Base-by-base conservation (phyloP, 345 rosid species). In the Salix arbutifolia region DNA sequence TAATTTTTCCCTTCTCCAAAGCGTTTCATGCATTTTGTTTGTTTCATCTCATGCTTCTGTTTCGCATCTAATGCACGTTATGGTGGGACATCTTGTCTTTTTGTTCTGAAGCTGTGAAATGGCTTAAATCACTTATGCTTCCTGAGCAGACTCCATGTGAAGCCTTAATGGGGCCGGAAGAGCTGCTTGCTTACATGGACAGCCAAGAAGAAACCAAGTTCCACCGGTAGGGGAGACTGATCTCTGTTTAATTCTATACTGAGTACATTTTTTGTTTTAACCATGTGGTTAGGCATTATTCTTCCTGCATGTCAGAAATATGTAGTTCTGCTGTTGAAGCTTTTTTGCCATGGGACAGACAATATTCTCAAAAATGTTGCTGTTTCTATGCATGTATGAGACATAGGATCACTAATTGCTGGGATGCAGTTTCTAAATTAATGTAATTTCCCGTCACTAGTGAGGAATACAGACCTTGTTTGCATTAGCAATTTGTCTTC, bases 151-250 rank as follows among this genome's bases (percentile, higher is more conserved):
- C 94, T 65, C 85, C 92, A 48, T 86, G 90, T 84, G 97, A 92
- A 74, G 97, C 97, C 42, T 86, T 87, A 61, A 82, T 90, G 81
- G 91, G 85, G 83, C 96, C 91, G 82, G 98, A 94, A 81, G 98
- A 94, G 67, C 87, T 91, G 69, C 87, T 94, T 46, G 98, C 96
- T 9, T 92, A 90, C 86, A 83, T 94, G 52, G 93, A 91, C 76
- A 71, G 88, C 37, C 89, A 89, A 83, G 84, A 80, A 70, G 85
- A 82, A 48, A 92, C 86, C 53, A 94, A 88, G 71, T 75, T 46
- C 71, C 87, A 68, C 71, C 87, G 68, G 92, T 96, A 90, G 81
- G 6, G 84, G 30, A 58, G 74, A 21, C 53, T 6, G 52, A 62
- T 53, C 56, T 19, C 38, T 11, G 8, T 25, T 33, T 9, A 84